Evolutionary conservation across 2,329 filamentous ascomycete species (phyloP).

Genomic region (Epichloe brachyelytri): DNA sequence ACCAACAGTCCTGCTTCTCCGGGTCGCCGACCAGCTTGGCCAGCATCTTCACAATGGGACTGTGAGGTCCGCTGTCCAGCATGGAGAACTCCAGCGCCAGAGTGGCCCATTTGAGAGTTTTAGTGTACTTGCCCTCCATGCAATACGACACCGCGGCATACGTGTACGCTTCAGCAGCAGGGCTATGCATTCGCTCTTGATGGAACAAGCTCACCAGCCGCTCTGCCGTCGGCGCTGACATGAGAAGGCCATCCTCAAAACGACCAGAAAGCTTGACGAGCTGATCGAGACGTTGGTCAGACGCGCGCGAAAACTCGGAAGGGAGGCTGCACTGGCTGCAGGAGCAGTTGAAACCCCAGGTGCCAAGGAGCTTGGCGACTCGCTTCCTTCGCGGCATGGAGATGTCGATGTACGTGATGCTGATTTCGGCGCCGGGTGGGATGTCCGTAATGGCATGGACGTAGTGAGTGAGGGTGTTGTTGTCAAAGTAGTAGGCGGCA

Average conservation of each 20-base stretch:
- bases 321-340: constrained; percentile 26
- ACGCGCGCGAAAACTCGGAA: constrained; percentile 15
- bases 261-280: constrained; percentile 11
- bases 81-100: constrained; percentile 25
- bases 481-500: constrained; percentile 29
- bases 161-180: constrained; percentile 22
- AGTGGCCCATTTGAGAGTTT: constrained; percentile 24
- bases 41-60: background rate
- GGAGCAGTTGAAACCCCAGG: constrained; percentile 29
- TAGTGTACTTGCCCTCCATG: constrained; percentile 25
- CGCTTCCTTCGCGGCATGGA: constrained; percentile 15
- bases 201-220: constrained; percentile 25
- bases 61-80: constrained; percentile 5
- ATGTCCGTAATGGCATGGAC: constrained; percentile 27
- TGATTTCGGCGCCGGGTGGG: constrained; percentile 28
- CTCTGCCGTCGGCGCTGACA: constrained; percentile 24
- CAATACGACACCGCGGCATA: constrained; percentile 27
- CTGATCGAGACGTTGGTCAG: constrained; percentile 25
- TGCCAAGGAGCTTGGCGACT: constrained; percentile 15
- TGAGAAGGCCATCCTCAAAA: background rate
- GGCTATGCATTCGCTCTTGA: constrained; percentile 25
- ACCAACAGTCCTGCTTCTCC: constrained; percentile 6
- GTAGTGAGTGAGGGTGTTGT: constrained; percentile 24
- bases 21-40: background rate
- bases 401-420: constrained; percentile 28